Evolutionary conservation across 352 stramenopile genomes (phyloP), one percentile per base, ranked within the genome.

Genomic region (Globisporangium emineosum): DNA sequence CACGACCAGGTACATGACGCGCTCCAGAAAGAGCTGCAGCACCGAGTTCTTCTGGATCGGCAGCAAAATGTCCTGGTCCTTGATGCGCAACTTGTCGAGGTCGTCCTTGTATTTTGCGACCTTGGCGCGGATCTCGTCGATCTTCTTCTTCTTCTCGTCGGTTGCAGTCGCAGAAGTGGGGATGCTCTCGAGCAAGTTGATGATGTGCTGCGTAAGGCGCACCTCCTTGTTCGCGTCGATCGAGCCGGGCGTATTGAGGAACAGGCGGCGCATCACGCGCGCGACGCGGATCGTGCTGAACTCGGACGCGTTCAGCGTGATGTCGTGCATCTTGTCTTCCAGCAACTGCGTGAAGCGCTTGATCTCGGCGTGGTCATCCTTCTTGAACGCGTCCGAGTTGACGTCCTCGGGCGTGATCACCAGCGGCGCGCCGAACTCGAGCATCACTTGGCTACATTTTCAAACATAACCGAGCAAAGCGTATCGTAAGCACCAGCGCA

Each of bases 151-250:
- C 27, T 73, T 73, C 4, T 72, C 68, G 0, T 77, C 67, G 23
- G 60, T 56, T 13, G 72, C 42, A 4, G 77, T 56, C n/a, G 43
- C 37, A 0, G 51, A n/a, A n/a, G n/a, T n/a, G n/a, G n/a, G n/a
- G n/a, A n/a, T 33, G 47, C 78, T 65, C 60, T 92, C 83, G 33
- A 92, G 70, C 77, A 92, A 72, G 50, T 87, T 80, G 64, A 92
- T 82, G 66, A 92, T 90, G 47, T 89, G 72, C 67, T 90, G 83
- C 15, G 83, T 92, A 60, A 92, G 75, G 2, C 80, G 83, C 35
- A 92, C 76, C 50, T 92, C 83, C 62, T 87, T 79, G 56, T 86
- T 86, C 9, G 83, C 76, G 54, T 86, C 79, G 60, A 92, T 86
- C 33, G 76, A 77, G 25, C 72, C 73, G 9, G 78, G 77, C 10